Evolutionary conservation across 176 grass and related monocot species (phyloP), one percentile per base, ranked within the genome.

Genomic region (Aechmea fasciata): DNA sequence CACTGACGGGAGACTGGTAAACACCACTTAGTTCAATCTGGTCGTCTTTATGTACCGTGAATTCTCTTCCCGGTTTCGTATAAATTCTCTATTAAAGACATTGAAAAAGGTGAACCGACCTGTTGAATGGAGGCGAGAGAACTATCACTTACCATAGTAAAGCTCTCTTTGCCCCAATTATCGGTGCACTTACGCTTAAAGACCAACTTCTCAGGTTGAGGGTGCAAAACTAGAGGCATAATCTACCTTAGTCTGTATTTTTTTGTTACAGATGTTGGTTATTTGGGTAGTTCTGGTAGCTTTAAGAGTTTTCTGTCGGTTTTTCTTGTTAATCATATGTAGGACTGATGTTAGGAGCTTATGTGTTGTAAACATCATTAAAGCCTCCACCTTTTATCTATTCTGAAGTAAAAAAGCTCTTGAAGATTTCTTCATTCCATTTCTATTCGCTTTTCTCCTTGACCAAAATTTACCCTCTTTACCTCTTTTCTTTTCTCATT

Each of bases 1-100:
- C 94, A 77, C 65, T 93, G 79, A 99, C 94, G 72, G 89, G 89
- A 73, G 94, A 99, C 78, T 90, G 90, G 89, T 99, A 93, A 63
- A 68, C 22, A 52, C 24, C 7, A 15, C 17, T 25, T 17, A 20
- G 5, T 0, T 63, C 24, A 14, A 51, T 48, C 11, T 13, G 11
- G 50, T 7, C 26, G 28, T 17, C 26, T 62, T 51, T 41, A 0
- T 41, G 33, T 41, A 41, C 33, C 33, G 20, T 51, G 55, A 15
- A 61, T 22, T 19, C 55, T 61, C 55, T 61, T 18, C 10, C 9
- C 20, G 55, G 9, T 18, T 61, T 9, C 15, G 13, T 55, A 41
- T 41, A n/a, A 55, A 55, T 7, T 55, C 7, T 61, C 20, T 61
- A 9, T 61, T 61, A 10, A 61, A 61, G 55, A 61, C 13, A 41